A percentile compares a stretch with the other conserved stretches of the same genome.
phyloP scores from a whole-genome alignment of 768 basidiomycete species.

The Floccularia luteovirens region DNA sequence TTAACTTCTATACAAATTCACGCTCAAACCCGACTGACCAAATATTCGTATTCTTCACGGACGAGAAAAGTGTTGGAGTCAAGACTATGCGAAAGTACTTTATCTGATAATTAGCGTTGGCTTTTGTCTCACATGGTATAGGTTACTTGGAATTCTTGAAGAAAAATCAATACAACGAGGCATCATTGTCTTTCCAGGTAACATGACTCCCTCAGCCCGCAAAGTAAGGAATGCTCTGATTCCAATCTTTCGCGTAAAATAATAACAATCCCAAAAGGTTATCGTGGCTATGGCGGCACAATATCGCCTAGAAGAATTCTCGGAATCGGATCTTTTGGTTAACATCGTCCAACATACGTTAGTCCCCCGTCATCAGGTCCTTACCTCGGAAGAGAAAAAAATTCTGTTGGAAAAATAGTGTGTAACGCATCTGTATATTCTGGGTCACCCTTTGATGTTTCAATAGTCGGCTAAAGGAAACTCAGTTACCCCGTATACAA shows the following conservation, averaged over 20 bases:
- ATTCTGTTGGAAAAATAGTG: conserved; percentile 88
- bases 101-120: background rate
- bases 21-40: conserved; percentile 60
- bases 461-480: conserved; percentile 89
- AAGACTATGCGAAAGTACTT: conserved; percentile 97
- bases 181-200: conserved; percentile 92
- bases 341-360: conserved; percentile 96
- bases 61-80: conserved; percentile 91
- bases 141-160: conserved; percentile 84
- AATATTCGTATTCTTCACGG: conserved; percentile 95
- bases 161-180: conserved; percentile 87
- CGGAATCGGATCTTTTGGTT: conserved; percentile 92
- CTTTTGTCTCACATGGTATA: conserved; percentile 20
- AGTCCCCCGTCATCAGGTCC: conserved; percentile 88
- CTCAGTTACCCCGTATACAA: conserved; percentile 95
- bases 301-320: conserved; percentile 91
- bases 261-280: conserved; percentile 44
- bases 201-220: conserved; percentile 94
- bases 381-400: conserved; percentile 82
- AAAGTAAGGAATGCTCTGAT: conserved; percentile 48
- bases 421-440: conserved; percentile 24
- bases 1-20: conserved; percentile 87
- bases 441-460: conserved; percentile 8
- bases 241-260: conserved; percentile 5
- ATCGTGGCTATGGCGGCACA: conserved; percentile 84